phyloP scores from a whole-genome alignment of 257 asterid genomes.

The Solanum ossicruentum region DNA sequence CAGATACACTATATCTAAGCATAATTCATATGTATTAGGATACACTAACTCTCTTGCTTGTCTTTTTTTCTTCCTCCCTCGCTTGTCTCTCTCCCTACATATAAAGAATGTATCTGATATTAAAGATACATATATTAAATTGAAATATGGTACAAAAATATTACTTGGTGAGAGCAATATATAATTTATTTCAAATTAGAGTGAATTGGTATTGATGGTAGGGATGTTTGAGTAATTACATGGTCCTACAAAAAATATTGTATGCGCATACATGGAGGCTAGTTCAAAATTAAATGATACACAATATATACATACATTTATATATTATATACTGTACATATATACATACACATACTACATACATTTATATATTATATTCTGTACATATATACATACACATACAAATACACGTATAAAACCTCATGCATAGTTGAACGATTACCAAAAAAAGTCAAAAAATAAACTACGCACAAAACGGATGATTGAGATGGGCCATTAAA shows the following conservation, averaged over 20 bases:
- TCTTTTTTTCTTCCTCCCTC: background rate
- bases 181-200: background rate
- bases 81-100: background rate
- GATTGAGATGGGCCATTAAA: background rate
- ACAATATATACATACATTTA: too few relatives aligned
- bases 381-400: too few relatives aligned
- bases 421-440: too few relatives aligned
- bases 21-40: background rate
- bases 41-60: background rate
- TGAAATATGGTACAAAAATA: background rate
- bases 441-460: too few relatives aligned
- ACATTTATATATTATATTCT: too few relatives aligned
- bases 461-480: background rate
- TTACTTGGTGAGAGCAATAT: background rate
- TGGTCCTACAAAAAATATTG: background rate
- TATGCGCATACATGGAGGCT: background rate
- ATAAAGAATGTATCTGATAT: background rate
- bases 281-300: background rate
- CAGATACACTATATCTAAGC: background rate
- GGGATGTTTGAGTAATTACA: background rate
- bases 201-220: background rate
- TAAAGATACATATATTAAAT: background rate
- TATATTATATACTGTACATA: too few relatives aligned
- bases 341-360: too few relatives aligned
- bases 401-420: too few relatives aligned